phyloP scores from a whole-genome alignment of 352 stramenopile species.

The Salisapilia sapeloensis region DNA sequence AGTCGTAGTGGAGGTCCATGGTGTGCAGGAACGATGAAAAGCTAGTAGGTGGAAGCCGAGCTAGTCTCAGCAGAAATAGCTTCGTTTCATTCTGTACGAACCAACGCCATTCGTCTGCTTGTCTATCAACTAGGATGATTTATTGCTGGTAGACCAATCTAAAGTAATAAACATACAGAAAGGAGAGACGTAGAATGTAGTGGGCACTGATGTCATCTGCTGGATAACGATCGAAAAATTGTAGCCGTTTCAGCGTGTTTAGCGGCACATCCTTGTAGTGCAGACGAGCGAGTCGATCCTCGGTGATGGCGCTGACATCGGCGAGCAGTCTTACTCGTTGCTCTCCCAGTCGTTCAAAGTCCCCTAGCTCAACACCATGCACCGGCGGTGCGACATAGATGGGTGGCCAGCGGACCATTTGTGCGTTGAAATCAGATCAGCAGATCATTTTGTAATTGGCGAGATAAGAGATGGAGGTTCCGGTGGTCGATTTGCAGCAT shows the following conservation, averaged over 20 bases:
- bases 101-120: constrained; percentile 24
- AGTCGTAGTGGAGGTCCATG: neutral
- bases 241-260: constrained; percentile 1
- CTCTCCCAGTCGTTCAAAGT: constrained; percentile 83
- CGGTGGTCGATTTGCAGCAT: constrained; percentile 64
- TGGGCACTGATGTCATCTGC: constrained; percentile 5
- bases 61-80: constrained; percentile 17
- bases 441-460: no score
- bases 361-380: constrained; percentile 84
- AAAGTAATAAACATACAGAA: constrained; percentile 5
- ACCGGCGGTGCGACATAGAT: constrained; percentile 80
- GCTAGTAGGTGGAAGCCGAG: neutral
- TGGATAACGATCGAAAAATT: constrained; percentile 2
- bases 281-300: constrained; percentile 2
- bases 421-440: neutral
- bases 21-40: constrained; percentile 8
- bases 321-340: constrained; percentile 38
- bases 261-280: constrained; percentile 3
- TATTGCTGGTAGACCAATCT: constrained; percentile 2
- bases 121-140: constrained; percentile 6
- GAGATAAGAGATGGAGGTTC: constrained; percentile 49
- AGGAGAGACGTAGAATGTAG: constrained; percentile 7
- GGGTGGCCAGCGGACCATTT: neutral
- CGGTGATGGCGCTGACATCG: neutral
- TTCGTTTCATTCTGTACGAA: constrained; percentile 27